Percentiles rank a stretch among this genome's conserved stretches.
phyloP scores from a whole-genome alignment of 176 grass and related monocot genomes.

The Oryza nivara region DNA sequence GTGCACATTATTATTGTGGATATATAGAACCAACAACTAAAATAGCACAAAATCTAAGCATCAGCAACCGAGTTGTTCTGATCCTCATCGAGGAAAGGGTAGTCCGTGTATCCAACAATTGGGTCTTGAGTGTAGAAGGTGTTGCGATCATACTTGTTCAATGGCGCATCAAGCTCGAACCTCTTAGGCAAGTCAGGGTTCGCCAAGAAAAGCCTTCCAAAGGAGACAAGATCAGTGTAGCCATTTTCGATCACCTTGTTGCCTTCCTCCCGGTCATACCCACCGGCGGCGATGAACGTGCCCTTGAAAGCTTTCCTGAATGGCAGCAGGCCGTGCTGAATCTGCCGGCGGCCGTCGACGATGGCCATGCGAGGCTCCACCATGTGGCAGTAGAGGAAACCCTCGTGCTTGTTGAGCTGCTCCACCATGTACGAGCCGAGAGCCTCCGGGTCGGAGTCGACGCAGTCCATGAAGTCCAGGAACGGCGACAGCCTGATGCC shows the following conservation, averaged over 20 bases:
- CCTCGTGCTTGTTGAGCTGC: slow-evolving; percentile 12
- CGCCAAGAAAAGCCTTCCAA: not conserved
- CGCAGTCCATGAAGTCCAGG: slow-evolving; percentile 7
- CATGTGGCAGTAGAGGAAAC: slow-evolving; percentile 32
- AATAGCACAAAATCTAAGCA: not conserved
- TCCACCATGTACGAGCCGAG: slow-evolving; percentile 19
- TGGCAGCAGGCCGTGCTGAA: not conserved
- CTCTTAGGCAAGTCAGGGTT: not conserved
- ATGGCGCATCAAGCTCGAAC: not conserved
- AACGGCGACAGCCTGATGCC: slow-evolving; percentile 33
- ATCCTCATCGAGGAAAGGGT: not conserved
- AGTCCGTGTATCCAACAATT: slow-evolving; percentile 6
- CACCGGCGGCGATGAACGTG: slow-evolving; percentile 22
- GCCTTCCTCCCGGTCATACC: slow-evolving; percentile 23
- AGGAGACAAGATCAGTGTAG: slow-evolving; percentile 25
- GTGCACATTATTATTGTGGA: not conserved
- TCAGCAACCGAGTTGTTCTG: not conserved
- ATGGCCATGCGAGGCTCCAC: slow-evolving; percentile 22
- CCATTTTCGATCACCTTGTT: slow-evolving; percentile 2
- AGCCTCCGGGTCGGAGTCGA: slow-evolving; percentile 17
- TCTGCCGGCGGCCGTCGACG: not conserved
- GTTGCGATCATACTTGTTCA: slow-evolving; percentile 23
- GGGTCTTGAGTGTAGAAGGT: slow-evolving; percentile 7
- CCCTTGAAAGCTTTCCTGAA: slow-evolving; percentile 9
- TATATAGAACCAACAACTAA: too few species aligned